phyloP scores from a whole-genome alignment of 108 stramenopile species.

The Pelagomonas calceolata region DNA sequence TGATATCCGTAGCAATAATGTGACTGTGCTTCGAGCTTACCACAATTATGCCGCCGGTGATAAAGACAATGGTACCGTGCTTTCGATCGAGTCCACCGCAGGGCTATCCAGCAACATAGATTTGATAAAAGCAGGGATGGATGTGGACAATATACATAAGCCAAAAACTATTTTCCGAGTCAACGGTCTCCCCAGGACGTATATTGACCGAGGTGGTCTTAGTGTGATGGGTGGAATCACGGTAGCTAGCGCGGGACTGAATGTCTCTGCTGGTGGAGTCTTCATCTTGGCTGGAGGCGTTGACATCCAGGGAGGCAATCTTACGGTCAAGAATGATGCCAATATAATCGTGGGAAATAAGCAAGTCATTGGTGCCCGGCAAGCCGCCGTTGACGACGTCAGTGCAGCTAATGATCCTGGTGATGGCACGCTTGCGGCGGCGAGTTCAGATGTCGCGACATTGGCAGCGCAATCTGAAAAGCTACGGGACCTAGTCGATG shows the following conservation, averaged over 20 bases:
- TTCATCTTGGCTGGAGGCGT: slow-evolving; percentile 1
- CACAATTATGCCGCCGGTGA: background rate
- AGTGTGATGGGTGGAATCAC: background rate
- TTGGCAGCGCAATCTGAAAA: no score
- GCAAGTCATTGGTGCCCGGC: no score
- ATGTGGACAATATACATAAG: background rate
- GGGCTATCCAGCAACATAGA: background rate
- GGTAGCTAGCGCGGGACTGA: background rate
- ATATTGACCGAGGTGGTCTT: background rate
- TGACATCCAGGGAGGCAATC: background rate
- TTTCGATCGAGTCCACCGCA: background rate
- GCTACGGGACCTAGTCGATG: no score
- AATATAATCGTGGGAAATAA: background rate
- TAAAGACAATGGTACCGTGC: background rate
- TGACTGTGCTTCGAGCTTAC: slow-evolving; percentile 9
- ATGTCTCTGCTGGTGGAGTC: slow-evolving; percentile 1
- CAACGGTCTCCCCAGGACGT: background rate
- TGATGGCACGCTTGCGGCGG: no score
- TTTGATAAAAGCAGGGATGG: background rate
- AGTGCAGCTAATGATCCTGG: no score
- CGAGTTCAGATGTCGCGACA: no score
- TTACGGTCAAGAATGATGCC: background rate
- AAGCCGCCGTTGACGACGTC: no score
- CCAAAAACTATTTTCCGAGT: background rate
- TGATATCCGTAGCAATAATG: slow-evolving; percentile 6